Evolutionary conservation across 805 yeast species (phyloP).

Genomic region (Sungouiella thailandica): DNA sequence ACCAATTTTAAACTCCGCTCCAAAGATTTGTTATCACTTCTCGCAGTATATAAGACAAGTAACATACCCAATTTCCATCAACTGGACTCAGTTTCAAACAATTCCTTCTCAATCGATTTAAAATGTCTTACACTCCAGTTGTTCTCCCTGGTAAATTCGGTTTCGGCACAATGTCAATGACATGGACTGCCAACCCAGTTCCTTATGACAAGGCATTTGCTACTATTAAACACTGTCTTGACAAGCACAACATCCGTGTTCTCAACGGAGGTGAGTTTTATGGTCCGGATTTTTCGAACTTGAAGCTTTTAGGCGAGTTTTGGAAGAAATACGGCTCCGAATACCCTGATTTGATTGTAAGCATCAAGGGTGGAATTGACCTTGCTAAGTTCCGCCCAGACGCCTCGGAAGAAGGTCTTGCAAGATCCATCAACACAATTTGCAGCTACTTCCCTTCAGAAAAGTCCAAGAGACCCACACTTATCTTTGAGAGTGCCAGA

Average conservation of each 20-base stretch:
- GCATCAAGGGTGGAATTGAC: constrained; percentile 64
- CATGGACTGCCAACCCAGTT: constrained; percentile 60
- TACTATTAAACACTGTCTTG: constrained; percentile 38
- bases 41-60: too few species aligned
- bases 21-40: too few species aligned
- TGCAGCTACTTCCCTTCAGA: constrained; percentile 24
- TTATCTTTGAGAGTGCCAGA: constrained; percentile 66
- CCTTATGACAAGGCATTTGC: constrained; percentile 50
- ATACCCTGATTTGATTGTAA: constrained; percentile 47
- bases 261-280: constrained; percentile 80
- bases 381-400: constrained; percentile 38
- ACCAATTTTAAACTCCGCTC: too few species aligned
- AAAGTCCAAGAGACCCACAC: constrained; percentile 26
- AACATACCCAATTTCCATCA: too few species aligned
- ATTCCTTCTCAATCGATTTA: not conserved
- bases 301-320: constrained; percentile 54
- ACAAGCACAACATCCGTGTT: constrained; percentile 47
- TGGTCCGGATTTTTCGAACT: constrained; percentile 49
- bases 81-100: too few species aligned
- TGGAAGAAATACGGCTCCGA: constrained; percentile 56
- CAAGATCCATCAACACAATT: constrained; percentile 43
- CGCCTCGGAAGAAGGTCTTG: constrained; percentile 45
- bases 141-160: constrained; percentile 41
- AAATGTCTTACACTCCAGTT: constrained; percentile 6
- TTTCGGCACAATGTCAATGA: constrained; percentile 77